phyloP scores from a whole-genome alignment of 1,139 yeast genomes.

The Diutina ranongensis region DNA sequence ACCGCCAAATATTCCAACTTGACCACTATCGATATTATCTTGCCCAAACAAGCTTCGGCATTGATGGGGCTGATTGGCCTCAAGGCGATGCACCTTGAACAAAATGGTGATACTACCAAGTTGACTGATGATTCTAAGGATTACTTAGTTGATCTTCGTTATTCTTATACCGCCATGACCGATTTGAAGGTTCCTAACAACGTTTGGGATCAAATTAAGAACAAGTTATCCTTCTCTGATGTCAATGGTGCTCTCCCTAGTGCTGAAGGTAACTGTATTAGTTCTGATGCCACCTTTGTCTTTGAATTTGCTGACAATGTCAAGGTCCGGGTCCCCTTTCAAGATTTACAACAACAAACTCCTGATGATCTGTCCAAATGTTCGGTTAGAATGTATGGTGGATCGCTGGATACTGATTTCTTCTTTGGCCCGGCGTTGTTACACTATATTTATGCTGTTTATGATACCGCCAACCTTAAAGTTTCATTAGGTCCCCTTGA shows the following conservation, averaged over 20 bases:
- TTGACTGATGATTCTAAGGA: background rate
- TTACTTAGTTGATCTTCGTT: background rate
- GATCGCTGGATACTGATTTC: background rate
- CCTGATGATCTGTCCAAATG: background rate
- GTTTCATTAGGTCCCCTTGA: conserved; percentile 2
- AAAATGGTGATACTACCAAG: background rate
- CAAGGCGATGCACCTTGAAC: background rate
- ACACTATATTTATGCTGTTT: conserved; percentile 2
- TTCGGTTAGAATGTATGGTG: conserved; percentile 3
- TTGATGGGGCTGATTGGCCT: conserved; percentile 1
- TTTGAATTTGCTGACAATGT: conserved; percentile 1
- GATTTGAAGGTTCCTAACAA: conserved; percentile 3
- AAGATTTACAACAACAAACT: background rate
- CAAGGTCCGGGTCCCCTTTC: background rate
- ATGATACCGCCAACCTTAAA: background rate
- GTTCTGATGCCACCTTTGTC: background rate
- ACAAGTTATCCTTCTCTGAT: background rate
- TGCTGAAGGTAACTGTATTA: background rate
- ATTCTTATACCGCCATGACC: conserved; percentile 3
- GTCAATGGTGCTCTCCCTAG: background rate
- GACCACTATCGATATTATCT: background rate
- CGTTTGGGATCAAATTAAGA: background rate
- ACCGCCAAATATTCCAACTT: background rate
- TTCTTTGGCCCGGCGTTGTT: conserved; percentile 5
- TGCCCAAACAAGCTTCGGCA: conserved; percentile 1